phyloP scores from a whole-genome alignment of 768 basidiomycete genomes.

The Boletus barrowsii region DNA sequence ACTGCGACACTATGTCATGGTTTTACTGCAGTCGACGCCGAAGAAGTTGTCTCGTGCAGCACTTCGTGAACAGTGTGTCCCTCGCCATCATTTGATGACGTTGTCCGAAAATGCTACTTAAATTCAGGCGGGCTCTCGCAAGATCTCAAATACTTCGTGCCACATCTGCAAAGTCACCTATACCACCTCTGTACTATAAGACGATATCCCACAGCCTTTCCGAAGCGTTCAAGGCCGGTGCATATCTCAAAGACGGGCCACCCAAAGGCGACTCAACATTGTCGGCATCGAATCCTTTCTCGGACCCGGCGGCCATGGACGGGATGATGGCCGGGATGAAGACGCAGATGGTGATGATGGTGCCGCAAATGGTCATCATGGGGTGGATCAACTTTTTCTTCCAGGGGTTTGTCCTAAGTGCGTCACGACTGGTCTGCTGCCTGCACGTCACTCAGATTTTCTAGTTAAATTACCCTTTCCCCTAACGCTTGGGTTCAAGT shows the following conservation, averaged over 20 bases:
- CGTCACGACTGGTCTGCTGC: constrained; percentile 34
- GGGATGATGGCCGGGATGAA: constrained; percentile 99
- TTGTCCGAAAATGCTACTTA: not conserved
- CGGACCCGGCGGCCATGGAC: constrained; percentile 91
- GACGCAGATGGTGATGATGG: constrained; percentile 99
- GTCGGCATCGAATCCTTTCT: constrained; percentile 75
- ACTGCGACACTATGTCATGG: constrained; percentile 86
- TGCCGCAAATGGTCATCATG: constrained; percentile 98
- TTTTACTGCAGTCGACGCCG: constrained; percentile 79
- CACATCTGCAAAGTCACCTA: constrained; percentile 75
- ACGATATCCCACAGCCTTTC: constrained; percentile 74
- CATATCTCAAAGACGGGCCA: constrained; percentile 83
- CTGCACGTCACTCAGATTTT: not conserved
- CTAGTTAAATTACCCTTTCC: constrained; percentile 96
- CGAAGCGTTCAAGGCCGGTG: constrained; percentile 67
- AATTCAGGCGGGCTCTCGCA: constrained; percentile 64
- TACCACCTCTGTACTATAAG: constrained; percentile 70
- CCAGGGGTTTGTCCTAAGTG: constrained; percentile 96
- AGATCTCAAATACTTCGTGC: constrained; percentile 84
- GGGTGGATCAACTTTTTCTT: constrained; percentile 99
- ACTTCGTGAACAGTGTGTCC: constrained; percentile 87
- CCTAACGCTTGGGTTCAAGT: constrained; percentile 93
- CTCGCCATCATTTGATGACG: constrained; percentile 2
- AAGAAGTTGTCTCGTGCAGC: constrained; percentile 75
- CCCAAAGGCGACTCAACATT: constrained; percentile 59